Conservation (phyloP, 2,329 filamentous ascomycete genomes). For the Fusarium sterilihyphosum region DNA sequence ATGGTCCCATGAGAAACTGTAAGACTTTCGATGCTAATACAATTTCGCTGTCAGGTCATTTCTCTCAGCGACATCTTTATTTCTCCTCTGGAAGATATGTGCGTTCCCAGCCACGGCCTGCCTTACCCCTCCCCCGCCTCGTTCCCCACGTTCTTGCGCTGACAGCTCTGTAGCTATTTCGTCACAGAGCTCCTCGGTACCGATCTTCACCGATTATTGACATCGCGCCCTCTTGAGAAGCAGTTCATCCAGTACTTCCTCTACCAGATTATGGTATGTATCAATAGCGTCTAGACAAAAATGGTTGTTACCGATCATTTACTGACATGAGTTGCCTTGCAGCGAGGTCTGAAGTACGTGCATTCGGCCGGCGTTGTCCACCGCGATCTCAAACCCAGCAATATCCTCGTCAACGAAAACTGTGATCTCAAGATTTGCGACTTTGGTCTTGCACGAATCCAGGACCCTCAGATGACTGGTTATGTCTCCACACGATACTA, state of each 20-base stretch:
- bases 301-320: background rate
- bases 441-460: constrained; percentile 95
- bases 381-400: constrained; percentile 96
- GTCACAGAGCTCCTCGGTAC: constrained; percentile 98
- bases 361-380: constrained; percentile 98
- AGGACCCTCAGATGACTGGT: constrained; percentile 99
- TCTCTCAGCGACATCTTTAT: constrained; percentile 99
- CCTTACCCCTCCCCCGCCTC: constrained; percentile 13
- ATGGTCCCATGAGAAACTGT: background rate
- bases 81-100: constrained; percentile 98
- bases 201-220: constrained; percentile 93
- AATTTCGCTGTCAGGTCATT: constrained; percentile 74
- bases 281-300: background rate
- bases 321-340: constrained; percentile 21
- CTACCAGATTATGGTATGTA: constrained; percentile 93
- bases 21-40: constrained; percentile 24
- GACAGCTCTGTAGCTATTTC: constrained; percentile 76
- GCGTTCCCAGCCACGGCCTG: constrained; percentile 49
- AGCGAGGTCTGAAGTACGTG: constrained; percentile 98
- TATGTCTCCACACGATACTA: constrained; percentile 99
- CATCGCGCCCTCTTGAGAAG: constrained; percentile 95
- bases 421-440: constrained; percentile 99
- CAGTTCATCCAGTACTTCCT: constrained; percentile 99
- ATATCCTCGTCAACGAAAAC: constrained; percentile 99
- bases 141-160: constrained; percentile 21